Percentiles rank a stretch among this genome's conserved stretches.
Conservation (phyloP, 768 basidiomycete genomes). For the Naganishia kalamii region DNA sequence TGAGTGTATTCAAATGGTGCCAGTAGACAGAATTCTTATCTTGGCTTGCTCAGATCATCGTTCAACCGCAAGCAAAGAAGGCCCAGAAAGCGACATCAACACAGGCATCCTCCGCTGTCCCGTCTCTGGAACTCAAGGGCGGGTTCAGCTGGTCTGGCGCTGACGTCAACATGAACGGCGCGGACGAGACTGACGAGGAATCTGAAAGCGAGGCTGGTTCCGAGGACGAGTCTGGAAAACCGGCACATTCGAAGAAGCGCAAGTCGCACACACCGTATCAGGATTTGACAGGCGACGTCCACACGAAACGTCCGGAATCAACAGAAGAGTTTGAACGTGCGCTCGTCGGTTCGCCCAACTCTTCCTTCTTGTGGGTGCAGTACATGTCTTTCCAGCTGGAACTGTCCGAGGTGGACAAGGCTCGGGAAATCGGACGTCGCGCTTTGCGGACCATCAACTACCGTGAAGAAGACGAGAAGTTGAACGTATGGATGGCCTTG, state of each 20-base stretch:
- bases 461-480: slow-evolving; percentile 88
- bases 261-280: slow-evolving; percentile 55
- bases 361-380: slow-evolving; percentile 96
- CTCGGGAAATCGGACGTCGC: slow-evolving; percentile 74
- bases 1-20: neutral
- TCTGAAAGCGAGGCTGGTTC: slow-evolving; percentile 51
- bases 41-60: neutral
- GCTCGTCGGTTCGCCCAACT: slow-evolving; percentile 88
- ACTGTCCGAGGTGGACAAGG: slow-evolving; percentile 93
- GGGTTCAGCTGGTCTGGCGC: slow-evolving; percentile 46
- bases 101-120: slow-evolving; percentile 2
- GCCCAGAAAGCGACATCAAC: slow-evolving; percentile 33
- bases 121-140: slow-evolving; percentile 24
- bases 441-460: slow-evolving; percentile 84
- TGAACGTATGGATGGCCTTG: slow-evolving; percentile 95
- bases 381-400: slow-evolving; percentile 99
- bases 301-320: slow-evolving; percentile 76
- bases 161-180: slow-evolving; percentile 12
- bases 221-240: slow-evolving; percentile 47
- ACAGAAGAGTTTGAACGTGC: slow-evolving; percentile 90
- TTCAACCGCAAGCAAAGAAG: slow-evolving; percentile 47
- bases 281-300: slow-evolving; percentile 71
- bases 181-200: slow-evolving; percentile 52
- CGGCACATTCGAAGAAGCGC: slow-evolving; percentile 60
- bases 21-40: neutral